Evolutionary conservation across 2,329 filamentous ascomycete species (phyloP), one percentile per base, ranked within the genome.

Genomic region (Fusarium azukiicola): DNA sequence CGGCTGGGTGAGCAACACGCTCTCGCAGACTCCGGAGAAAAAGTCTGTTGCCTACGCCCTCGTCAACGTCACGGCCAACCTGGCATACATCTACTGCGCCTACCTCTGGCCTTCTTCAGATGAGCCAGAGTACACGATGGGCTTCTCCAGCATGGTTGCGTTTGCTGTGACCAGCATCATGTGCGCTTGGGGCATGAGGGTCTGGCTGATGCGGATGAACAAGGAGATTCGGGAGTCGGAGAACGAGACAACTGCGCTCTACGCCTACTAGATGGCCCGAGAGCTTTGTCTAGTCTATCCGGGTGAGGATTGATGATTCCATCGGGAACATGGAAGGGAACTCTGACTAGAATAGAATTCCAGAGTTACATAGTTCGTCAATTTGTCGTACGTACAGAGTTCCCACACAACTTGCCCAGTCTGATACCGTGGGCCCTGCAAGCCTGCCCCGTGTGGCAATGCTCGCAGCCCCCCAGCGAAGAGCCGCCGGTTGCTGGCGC

Each of bases 11-110:
- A 83, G 81, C 1, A 82, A 82, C 6, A 87, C 86, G 1, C 86
- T 87, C 40, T 86, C 86, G 2, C 88, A 89, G 70, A 89, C 87
- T 0, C 86, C 84, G 13, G 87, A 89, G 78, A 89, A 89, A 81
- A 89, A 88, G 73, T 87, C 88, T 3, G 84, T 85, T 13, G 82
- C 84, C 4, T 78, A 89, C 6, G 84, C 85, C 21, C 85, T 89
- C 40, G 87, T 89, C 23, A 89, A 88, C 36, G 71, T 70, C 66
- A 70, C 66, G 13, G 66, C 71, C 46, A 73, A 73, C 46, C 27
- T 73, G 52, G 71, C 71, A 2, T 73, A 69, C 67, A 70, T 73
- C 44, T 73, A 73, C 36, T 69, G 66, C n/a, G 66, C 71, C 11
- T 73, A 73, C 71, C 56, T 73, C 23, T 73, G 67, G 66, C 71